Evolutionary conservation across 2,329 filamentous ascomycete species (phyloP).

Genomic region (Simplicillium sp.): DNA sequence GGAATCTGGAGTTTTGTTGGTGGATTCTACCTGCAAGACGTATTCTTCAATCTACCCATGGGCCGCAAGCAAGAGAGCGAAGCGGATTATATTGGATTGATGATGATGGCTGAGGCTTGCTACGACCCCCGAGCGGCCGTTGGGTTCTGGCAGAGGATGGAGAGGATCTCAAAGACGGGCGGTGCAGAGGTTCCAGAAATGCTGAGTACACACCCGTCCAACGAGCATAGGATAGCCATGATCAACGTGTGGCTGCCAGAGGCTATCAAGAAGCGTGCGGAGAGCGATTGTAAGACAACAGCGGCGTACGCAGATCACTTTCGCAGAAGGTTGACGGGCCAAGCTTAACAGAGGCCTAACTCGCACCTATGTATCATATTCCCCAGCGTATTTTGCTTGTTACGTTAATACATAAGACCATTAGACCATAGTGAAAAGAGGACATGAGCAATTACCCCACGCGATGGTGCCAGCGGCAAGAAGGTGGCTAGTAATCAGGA

Average conservation of each 20-base stretch:
- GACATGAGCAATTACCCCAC: too few species aligned
- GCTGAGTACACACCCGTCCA: slow-evolving; percentile 65
- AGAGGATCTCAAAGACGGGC: slow-evolving; percentile 28
- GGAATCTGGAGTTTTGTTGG: slow-evolving; percentile 32
- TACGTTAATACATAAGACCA: too few species aligned
- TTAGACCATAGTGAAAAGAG: not conserved
- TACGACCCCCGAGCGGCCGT: slow-evolving; percentile 62
- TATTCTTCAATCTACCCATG: slow-evolving; percentile 60
- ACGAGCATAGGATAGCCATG: slow-evolving; percentile 53
- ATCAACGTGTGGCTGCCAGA: slow-evolving; percentile 54
- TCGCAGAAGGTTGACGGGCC: slow-evolving; percentile 30
- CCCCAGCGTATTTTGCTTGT: too few species aligned
- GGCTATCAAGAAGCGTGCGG: slow-evolving; percentile 41
- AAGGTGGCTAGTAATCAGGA: too few species aligned
- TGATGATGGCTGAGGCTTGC: slow-evolving; percentile 77
- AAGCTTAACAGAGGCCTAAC: slow-evolving; percentile 15
- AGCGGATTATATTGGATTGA: slow-evolving; percentile 70
- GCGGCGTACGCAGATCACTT: slow-evolving; percentile 43
- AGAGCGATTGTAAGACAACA: slow-evolving; percentile 45
- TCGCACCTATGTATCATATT: too few species aligned
- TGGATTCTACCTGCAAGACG: slow-evolving; percentile 40
- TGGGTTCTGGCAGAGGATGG: slow-evolving; percentile 60
- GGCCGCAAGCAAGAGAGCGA: slow-evolving; percentile 64
- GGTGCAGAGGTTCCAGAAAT: slow-evolving; percentile 55
- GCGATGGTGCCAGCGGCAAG: too few species aligned